Evolutionary conservation across 345 rosid genomes (phyloP).

Genomic region (Murraya paniculata): DNA sequence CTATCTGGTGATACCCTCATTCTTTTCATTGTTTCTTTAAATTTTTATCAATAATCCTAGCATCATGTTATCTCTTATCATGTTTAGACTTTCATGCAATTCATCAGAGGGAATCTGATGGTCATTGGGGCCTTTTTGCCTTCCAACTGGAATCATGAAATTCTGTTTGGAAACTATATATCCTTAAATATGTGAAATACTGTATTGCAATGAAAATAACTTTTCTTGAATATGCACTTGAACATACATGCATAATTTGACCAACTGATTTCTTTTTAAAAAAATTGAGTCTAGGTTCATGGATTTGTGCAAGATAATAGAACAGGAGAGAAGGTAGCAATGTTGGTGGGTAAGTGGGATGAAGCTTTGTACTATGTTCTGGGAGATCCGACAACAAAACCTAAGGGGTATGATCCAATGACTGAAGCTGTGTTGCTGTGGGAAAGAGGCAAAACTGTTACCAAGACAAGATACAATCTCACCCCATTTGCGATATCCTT

Average conservation of each 20-base stretch:
- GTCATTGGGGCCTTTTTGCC: not conserved
- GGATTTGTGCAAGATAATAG: slow-evolving; percentile 95
- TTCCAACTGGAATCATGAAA: not conserved
- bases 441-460: slow-evolving; percentile 72
- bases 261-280: not conserved
- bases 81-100: not conserved
- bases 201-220: not conserved
- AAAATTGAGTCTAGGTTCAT: slow-evolving; percentile 56
- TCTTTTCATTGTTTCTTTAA: not conserved
- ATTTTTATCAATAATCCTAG: not conserved
- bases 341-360: slow-evolving; percentile 98
- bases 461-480: slow-evolving; percentile 94
- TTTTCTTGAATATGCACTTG: not conserved
- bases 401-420: slow-evolving; percentile 97
- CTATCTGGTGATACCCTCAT: not conserved
- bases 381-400: slow-evolving; percentile 87
- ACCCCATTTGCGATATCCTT: slow-evolving; percentile 89
- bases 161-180: not conserved
- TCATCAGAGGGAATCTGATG: not conserved
- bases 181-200: not conserved
- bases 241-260: not conserved
- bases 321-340: slow-evolving; percentile 95
- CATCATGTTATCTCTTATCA: not conserved
- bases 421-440: slow-evolving; percentile 89
- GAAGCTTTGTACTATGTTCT: slow-evolving; percentile 93